Evolutionary conservation across 129 eudicot genomes (phyloP).

Genomic region (Escallonia rubra): DNA sequence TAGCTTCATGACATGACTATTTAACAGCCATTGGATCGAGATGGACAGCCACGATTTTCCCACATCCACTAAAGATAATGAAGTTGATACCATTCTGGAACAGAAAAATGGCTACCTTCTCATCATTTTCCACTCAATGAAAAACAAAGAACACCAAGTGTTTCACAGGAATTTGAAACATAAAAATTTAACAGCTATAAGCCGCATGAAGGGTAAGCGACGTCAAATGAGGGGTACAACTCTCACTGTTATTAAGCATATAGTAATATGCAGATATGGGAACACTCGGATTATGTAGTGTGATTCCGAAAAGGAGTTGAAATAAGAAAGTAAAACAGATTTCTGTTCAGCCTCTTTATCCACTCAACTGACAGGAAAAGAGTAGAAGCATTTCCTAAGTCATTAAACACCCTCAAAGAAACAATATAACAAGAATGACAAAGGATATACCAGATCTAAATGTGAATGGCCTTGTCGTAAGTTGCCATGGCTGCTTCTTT

Average conservation of each 20-base stretch:
- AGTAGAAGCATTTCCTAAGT: slow-evolving; percentile 1
- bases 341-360: slow-evolving; percentile 1
- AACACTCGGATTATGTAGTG: slow-evolving; percentile 2
- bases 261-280: not conserved
- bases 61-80: too few relatives aligned
- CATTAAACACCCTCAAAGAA: slow-evolving; percentile 5
- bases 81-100: too few relatives aligned
- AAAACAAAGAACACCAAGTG: not conserved
- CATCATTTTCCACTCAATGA: too few relatives aligned
- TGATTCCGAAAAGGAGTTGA: not conserved
- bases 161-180: not conserved
- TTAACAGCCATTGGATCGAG: too few relatives aligned
- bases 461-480: slow-evolving; percentile 79
- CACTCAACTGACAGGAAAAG: slow-evolving; percentile 5
- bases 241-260: slow-evolving; percentile 3
- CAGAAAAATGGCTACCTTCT: too few relatives aligned
- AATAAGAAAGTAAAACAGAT: not conserved
- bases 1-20: too few relatives aligned
- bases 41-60: too few relatives aligned
- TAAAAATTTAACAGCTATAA: not conserved
- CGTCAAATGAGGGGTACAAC: not conserved
- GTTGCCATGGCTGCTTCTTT: slow-evolving; percentile 97
- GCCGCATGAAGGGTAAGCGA: not conserved
- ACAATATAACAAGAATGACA: not conserved
- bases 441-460: slow-evolving; percentile 24